Evolutionary conservation across 768 basidiomycete species (phyloP).

Genomic region (Amanita subjunquillea): DNA sequence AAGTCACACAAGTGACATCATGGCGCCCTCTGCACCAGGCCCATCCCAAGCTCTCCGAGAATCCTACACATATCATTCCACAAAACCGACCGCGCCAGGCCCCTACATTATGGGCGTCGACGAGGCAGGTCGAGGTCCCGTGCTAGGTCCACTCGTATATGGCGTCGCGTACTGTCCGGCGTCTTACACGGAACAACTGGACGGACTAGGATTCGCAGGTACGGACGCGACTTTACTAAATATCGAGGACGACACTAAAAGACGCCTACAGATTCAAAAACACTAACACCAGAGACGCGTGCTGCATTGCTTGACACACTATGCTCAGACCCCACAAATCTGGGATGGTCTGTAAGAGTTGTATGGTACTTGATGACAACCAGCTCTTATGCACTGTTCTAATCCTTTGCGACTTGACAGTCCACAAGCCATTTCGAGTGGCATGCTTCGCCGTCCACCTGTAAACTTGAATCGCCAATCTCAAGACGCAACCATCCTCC

Average conservation of each 20-base stretch:
- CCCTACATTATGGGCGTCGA: conserved; percentile 98
- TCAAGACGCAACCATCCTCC: conserved; percentile 79
- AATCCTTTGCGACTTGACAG: conserved; percentile 23
- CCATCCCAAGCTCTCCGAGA: conserved; percentile 47
- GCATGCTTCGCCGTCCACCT: conserved; percentile 82
- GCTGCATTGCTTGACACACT: conserved; percentile 55
- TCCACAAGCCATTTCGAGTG: conserved; percentile 83
- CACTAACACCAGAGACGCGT: conserved; percentile 63
- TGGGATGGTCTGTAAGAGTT: conserved; percentile 79
- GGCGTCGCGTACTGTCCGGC: conserved; percentile 89
- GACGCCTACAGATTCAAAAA: conserved; percentile 75
- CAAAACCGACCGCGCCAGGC: conserved; percentile 54
- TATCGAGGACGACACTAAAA: background rate
- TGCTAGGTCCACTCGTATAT: conserved; percentile 92
- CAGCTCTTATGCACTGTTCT: background rate
- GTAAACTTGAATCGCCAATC: conserved; percentile 83
- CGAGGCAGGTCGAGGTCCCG: conserved; percentile 94
- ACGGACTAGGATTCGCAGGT: conserved; percentile 89
- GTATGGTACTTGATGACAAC: conserved; percentile 35
- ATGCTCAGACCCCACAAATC: conserved; percentile 55
- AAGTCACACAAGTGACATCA: background rate
- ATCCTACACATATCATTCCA: conserved; percentile 75
- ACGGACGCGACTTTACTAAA: conserved; percentile 7
- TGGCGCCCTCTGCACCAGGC: conserved; percentile 48
- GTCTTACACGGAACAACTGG: conserved; percentile 63